These are phyloP conservation scores for Falciphora oryzae DNA, from an alignment of 2,329 filamentous ascomycete genomes.

Conservation along the genomic window DNA sequence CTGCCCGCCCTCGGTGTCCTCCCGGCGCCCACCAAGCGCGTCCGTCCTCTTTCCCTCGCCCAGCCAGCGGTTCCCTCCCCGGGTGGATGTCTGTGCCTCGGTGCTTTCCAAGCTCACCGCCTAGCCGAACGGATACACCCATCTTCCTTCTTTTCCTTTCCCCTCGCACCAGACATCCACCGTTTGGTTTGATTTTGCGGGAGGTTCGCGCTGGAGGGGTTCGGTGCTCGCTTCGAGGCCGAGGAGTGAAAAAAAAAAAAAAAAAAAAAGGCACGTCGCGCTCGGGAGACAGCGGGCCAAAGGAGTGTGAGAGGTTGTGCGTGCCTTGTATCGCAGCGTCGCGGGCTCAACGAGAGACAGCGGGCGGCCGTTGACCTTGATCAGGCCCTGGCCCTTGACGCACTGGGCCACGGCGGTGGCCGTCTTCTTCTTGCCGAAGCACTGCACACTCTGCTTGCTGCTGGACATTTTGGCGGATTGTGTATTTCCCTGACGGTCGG, in stretches of 20 bases:
- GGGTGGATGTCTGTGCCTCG: not conserved
- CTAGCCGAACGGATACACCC: not conserved
- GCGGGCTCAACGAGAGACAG: constrained; percentile 91
- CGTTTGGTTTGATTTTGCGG: not conserved
- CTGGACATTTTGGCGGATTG: constrained; percentile 61
- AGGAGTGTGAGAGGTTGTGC: constrained; percentile 16
- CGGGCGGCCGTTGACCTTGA: constrained; percentile 98
- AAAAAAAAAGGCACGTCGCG: not conserved
- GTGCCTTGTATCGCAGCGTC: constrained; percentile 95
- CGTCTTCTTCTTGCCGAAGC: constrained; percentile 99
- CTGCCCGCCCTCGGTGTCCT: not conserved
- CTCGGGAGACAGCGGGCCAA: not conserved
- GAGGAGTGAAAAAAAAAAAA: not conserved
- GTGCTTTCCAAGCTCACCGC: not conserved
- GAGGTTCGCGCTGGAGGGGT: not conserved
- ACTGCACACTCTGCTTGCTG: constrained; percentile 74
- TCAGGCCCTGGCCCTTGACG: constrained; percentile 66
- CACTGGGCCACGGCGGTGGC: constrained; percentile 87
- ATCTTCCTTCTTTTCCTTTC: not conserved
- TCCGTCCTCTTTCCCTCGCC: not conserved
- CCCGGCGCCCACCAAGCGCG: too few species aligned
- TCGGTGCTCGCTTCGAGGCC: constrained; percentile 15
- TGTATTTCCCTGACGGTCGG: not conserved
- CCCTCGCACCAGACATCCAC: not conserved
- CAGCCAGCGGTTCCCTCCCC: not conserved